Conservation (phyloP, 163 green algal species). For the Scenedesmus sp. region DNA sequence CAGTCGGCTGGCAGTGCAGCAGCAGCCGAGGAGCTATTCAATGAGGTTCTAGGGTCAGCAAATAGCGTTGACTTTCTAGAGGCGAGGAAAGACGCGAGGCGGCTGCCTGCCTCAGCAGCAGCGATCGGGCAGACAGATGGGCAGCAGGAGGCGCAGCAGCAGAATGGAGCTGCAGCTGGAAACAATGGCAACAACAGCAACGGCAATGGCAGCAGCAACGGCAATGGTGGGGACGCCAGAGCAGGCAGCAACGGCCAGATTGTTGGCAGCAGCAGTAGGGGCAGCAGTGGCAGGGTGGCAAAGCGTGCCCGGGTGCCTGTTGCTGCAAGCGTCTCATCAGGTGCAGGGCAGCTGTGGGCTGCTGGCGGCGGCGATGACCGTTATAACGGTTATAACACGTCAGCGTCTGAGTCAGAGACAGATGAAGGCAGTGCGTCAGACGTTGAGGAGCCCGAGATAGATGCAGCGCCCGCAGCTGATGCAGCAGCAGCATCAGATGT, state of each 20-base stretch:
- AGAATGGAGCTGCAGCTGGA: background rate
- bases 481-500: background rate
- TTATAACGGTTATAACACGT: background rate
- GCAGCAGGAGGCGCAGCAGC: no score
- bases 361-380: background rate
- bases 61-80: background rate
- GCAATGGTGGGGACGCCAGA: background rate
- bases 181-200: background rate
- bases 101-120: background rate
- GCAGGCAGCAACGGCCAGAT: background rate
- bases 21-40: background rate
- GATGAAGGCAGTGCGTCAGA: background rate
- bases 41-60: background rate
- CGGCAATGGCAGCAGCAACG: background rate
- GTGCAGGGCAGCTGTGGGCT: background rate
- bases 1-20: background rate
- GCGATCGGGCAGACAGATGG: background rate
- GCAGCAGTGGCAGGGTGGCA: background rate
- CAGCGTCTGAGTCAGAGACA: background rate
- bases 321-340: background rate
- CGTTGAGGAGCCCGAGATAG: background rate
- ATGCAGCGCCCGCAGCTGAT: background rate
- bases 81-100: background rate
- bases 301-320: background rate
- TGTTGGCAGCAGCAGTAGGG: background rate